Conservation (phyloP, 352 stramenopile genomes). For the Plasmopara viticola region DNA sequence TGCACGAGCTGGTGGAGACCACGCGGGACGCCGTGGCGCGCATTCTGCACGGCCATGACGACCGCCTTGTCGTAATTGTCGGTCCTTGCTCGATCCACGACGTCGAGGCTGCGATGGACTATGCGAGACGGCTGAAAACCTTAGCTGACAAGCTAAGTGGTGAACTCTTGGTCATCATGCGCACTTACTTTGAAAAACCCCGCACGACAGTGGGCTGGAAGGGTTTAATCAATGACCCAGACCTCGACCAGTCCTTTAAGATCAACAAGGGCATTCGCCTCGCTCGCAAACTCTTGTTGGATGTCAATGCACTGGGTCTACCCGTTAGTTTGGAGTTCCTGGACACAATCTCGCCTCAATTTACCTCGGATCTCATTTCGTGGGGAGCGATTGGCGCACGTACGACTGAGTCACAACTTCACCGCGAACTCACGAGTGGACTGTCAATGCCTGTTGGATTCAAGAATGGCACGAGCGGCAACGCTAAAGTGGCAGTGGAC, state of each 20-base stretch:
- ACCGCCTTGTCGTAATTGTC: constrained; percentile 69
- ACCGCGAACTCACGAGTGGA: constrained; percentile 73
- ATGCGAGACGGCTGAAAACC: constrained; percentile 51
- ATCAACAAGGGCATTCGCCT: constrained; percentile 87
- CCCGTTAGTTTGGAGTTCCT: constrained; percentile 76
- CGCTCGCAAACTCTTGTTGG: constrained; percentile 74
- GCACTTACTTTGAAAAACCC: constrained; percentile 86
- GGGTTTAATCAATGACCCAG: constrained; percentile 81
- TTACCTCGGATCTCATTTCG: constrained; percentile 69
- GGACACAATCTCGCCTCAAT: constrained; percentile 79
- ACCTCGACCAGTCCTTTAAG: constrained; percentile 78
- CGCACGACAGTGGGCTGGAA: constrained; percentile 83
- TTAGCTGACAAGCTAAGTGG: constrained; percentile 48
- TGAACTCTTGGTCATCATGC: constrained; percentile 79
- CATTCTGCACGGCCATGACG: constrained; percentile 58
- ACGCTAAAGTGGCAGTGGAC: constrained; percentile 79
- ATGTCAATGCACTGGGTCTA: constrained; percentile 74
- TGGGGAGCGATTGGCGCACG: constrained; percentile 81
- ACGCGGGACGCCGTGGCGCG: constrained; percentile 46
- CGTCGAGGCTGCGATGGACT: constrained; percentile 64
- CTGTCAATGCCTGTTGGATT: constrained; percentile 82
- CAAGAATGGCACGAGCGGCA: constrained; percentile 79
- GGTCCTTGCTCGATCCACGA: constrained; percentile 83
- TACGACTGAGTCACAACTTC: constrained; percentile 79
- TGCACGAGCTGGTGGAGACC: constrained; percentile 57